Evolutionary conservation across 148 eudicot genomes (phyloP).

Genomic region (Fagopyrum esculentum): DNA sequence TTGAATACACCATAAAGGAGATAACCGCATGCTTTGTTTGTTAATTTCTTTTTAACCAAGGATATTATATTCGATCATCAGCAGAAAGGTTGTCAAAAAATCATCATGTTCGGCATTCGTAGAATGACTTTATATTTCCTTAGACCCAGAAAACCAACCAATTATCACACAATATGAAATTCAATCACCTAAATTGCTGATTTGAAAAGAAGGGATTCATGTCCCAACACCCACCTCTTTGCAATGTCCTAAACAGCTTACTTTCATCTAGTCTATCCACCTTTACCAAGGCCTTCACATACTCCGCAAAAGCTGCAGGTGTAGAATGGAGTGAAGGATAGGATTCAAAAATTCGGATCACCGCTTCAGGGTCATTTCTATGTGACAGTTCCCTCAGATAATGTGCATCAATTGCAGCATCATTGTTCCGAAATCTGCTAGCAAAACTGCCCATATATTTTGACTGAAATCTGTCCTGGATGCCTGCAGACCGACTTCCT

Average conservation of each 20-base stretch:
- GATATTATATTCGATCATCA: neutral
- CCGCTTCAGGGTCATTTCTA: conserved; percentile 81
- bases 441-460: conserved; percentile 68
- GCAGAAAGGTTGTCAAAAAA: neutral
- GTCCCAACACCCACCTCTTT: conserved; percentile 43
- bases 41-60: neutral
- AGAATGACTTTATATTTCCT: neutral
- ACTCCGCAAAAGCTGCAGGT: conserved; percentile 71
- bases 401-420: conserved; percentile 37
- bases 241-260: conserved; percentile 78
- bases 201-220: neutral
- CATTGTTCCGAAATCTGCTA: conserved; percentile 57
- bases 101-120: neutral
- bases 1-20: neutral
- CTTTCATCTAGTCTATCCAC: conserved; percentile 87
- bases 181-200: neutral
- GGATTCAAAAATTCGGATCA: conserved; percentile 72
- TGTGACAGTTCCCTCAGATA: conserved; percentile 55
- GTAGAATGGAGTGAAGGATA: conserved; percentile 71
- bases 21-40: neutral
- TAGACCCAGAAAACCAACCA: neutral
- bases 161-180: neutral
- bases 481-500: conserved; percentile 43
- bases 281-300: conserved; percentile 87
- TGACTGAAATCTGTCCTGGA: conserved; percentile 49